Evolutionary conservation across 2,329 filamentous ascomycete genomes (phyloP).

Genomic region (Coleophoma cylindrospora): DNA sequence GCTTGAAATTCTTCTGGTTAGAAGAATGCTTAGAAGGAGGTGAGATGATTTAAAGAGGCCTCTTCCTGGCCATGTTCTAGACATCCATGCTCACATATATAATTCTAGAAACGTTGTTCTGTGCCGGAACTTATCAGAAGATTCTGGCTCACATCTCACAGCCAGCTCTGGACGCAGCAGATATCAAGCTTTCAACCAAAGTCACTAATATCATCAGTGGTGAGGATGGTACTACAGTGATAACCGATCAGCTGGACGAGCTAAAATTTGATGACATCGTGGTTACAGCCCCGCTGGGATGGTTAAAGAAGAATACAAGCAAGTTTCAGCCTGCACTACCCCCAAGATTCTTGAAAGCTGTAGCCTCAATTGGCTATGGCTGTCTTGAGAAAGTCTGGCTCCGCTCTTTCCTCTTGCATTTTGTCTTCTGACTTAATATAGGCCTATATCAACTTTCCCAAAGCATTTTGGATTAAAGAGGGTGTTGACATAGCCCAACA

Average conservation of each 20-base stretch:
- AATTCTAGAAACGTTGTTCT: slow-evolving; percentile 24
- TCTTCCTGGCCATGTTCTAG: too few relatives aligned
- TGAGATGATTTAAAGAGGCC: slow-evolving; percentile 4
- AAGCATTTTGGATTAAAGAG: slow-evolving; percentile 50
- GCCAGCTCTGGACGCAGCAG: slow-evolving; percentile 15
- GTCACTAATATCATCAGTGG: slow-evolving; percentile 12
- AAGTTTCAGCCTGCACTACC: slow-evolving; percentile 40
- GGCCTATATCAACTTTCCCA: slow-evolving; percentile 49
- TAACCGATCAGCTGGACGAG: slow-evolving; percentile 9
- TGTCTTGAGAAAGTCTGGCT: slow-evolving; percentile 45
- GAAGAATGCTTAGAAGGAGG: slow-evolving; percentile 51
- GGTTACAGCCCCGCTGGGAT: slow-evolving; percentile 46
- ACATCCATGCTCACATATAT: too few relatives aligned
- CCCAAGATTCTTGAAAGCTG: slow-evolving; percentile 35
- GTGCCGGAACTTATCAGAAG: slow-evolving; percentile 25
- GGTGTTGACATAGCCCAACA: slow-evolving; percentile 5
- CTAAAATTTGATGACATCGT: slow-evolving; percentile 36
- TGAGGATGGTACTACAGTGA: slow-evolving; percentile 8
- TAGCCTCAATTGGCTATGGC: slow-evolving; percentile 38
- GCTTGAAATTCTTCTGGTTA: slow-evolving; percentile 51
- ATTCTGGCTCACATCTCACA: slow-evolving; percentile 22
- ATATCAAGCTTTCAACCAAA: slow-evolving; percentile 18
- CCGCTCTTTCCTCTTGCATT: too few relatives aligned
- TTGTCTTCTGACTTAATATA: slow-evolving; percentile 4
- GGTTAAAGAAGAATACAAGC: slow-evolving; percentile 34